Evolutionary conservation across 345 rosid species (phyloP).

Genomic region (Aquilaria malaccensis): DNA sequence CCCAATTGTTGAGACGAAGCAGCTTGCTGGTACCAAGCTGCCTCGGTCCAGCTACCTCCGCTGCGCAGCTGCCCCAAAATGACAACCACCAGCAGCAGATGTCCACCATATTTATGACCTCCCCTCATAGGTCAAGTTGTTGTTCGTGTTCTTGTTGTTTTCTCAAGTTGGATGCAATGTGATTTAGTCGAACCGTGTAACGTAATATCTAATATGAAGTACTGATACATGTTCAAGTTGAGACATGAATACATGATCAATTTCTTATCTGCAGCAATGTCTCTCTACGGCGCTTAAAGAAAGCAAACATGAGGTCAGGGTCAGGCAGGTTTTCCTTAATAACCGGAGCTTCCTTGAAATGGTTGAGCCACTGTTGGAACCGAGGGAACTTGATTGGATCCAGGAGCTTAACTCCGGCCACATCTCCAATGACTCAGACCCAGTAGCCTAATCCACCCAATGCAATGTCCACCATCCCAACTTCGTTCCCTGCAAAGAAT

Average conservation of each 20-base stretch:
- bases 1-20: conserved; percentile 16
- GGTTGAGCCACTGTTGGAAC: neutral
- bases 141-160: too few relatives aligned
- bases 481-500: conserved; percentile 13
- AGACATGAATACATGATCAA: too few relatives aligned
- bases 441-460: conserved; percentile 12
- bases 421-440: conserved; percentile 7
- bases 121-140: conserved; percentile 1
- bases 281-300: neutral
- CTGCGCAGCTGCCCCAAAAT: conserved; percentile 7
- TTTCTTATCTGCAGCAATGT: neutral
- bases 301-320: neutral
- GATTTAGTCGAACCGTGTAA: neutral
- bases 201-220: neutral
- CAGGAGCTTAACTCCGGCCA: neutral
- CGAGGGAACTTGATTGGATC: conserved; percentile 14
- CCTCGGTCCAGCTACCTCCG: conserved; percentile 13
- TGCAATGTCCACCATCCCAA: conserved; percentile 18
- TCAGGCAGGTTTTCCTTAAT: conserved; percentile 14
- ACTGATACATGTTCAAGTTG: too few relatives aligned
- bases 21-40: conserved; percentile 8
- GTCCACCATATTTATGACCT: conserved; percentile 7
- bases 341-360: neutral
- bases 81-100: conserved; percentile 11
- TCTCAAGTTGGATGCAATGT: too few relatives aligned